Evolutionary conservation across 2,329 filamentous ascomycete species (phyloP).

Genomic region (Talaromyces sp.): DNA sequence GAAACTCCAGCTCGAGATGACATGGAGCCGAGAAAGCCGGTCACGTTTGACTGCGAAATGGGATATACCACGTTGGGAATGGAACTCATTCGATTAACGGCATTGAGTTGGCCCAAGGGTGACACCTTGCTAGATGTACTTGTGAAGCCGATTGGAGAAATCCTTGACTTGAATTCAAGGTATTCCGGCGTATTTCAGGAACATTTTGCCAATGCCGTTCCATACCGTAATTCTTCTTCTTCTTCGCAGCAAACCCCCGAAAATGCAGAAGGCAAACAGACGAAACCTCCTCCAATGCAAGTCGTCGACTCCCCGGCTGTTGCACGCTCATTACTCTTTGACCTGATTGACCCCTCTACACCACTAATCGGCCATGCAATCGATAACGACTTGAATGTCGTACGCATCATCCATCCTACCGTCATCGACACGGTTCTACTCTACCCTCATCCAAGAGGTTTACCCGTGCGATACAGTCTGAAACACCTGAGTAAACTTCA

Average conservation of each 20-base stretch:
- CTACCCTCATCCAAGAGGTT: constrained; percentile 69
- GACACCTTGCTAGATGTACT: constrained; percentile 74
- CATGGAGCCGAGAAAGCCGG: constrained; percentile 36
- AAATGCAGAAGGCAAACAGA: constrained; percentile 19
- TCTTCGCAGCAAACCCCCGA: too few relatives aligned
- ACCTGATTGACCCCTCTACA: constrained; percentile 67
- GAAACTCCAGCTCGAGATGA: constrained; percentile 56
- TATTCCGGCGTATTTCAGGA: constrained; percentile 83
- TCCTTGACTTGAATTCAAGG: constrained; percentile 85
- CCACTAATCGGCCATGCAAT: constrained; percentile 88
- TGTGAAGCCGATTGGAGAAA: constrained; percentile 74
- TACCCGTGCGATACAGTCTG: constrained; percentile 74
- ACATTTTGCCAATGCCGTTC: constrained; percentile 64
- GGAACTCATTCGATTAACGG: constrained; percentile 85
- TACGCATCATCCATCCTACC: constrained; percentile 76
- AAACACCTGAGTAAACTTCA: constrained; percentile 65
- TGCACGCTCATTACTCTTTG: constrained; percentile 73
- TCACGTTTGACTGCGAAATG: constrained; percentile 97
- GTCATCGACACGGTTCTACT: constrained; percentile 82
- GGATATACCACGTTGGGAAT: constrained; percentile 84
- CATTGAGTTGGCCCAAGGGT: constrained; percentile 77
- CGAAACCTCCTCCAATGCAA: constrained; percentile 52
- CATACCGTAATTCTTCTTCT: constrained; percentile 40
- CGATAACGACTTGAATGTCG: constrained; percentile 88
- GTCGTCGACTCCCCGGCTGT: constrained; percentile 70